Conservation (phyloP, 768 basidiomycete species). For the Polyporus arcularius region DNA sequence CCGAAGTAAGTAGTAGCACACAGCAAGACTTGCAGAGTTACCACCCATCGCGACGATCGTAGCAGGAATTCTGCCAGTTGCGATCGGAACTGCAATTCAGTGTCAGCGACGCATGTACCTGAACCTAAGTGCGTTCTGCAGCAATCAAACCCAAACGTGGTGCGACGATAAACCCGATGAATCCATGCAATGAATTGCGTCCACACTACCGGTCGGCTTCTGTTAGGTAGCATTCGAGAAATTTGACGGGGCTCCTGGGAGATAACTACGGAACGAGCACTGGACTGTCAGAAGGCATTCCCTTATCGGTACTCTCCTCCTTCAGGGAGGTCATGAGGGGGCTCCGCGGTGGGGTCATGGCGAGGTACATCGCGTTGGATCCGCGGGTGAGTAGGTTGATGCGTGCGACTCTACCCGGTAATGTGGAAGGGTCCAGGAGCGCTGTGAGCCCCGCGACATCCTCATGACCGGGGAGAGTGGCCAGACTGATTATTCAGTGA, state of each 20-base stretch:
- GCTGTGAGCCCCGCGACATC: slow-evolving; percentile 31
- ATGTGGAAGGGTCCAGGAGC: slow-evolving; percentile 33
- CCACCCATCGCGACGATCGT: background rate
- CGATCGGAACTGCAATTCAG: too few species aligned
- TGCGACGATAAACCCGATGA: too few species aligned
- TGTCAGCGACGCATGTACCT: too few species aligned
- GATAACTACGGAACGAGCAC: slow-evolving; percentile 11
- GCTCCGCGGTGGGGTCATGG: slow-evolving; percentile 25
- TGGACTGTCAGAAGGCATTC: slow-evolving; percentile 3
- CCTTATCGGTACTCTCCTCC: slow-evolving; percentile 13
- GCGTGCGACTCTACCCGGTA: slow-evolving; percentile 27
- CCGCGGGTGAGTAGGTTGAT: slow-evolving; percentile 30
- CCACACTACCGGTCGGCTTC: background rate
- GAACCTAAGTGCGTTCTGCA: background rate
- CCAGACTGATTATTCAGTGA: slow-evolving; percentile 23
- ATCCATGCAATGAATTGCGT: background rate
- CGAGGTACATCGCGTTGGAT: slow-evolving; percentile 30
- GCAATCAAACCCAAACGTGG: too few species aligned
- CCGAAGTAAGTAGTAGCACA: too few species aligned
- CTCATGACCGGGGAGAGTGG: slow-evolving; percentile 37
- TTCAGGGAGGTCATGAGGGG: slow-evolving; percentile 17
- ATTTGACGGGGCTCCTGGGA: background rate
- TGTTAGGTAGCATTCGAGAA: background rate
- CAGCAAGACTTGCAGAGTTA: too few species aligned
- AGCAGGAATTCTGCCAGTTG: background rate